Percentiles rank a stretch among this genome's conserved stretches.
Conservation (phyloP, 208 protist genomes). For the Trypanosoma rangeli region DNA sequence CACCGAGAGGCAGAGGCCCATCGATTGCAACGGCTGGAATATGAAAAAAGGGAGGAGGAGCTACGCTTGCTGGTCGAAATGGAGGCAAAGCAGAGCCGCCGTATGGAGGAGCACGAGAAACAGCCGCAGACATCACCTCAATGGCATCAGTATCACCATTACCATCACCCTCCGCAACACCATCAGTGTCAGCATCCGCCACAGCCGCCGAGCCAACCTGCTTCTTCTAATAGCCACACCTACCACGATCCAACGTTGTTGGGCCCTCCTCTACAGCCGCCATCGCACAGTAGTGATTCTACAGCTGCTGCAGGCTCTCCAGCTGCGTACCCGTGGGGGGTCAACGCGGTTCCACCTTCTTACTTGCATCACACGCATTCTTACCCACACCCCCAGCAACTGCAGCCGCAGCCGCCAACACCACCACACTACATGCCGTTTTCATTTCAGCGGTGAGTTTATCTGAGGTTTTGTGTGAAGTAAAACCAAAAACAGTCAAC, state of each 20-base stretch:
- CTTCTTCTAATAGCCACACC: background rate
- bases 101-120: background rate
- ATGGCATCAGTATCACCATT: background rate
- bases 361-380: background rate
- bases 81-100: slow-evolving; percentile 53
- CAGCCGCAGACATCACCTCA: background rate
- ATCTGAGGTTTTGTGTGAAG: background rate
- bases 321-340: background rate
- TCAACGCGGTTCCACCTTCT: background rate
- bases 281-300: background rate
- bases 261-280: background rate
- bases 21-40: background rate
- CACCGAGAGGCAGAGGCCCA: slow-evolving; percentile 28
- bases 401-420: background rate
- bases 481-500: too few species aligned
- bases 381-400: background rate
- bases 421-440: background rate
- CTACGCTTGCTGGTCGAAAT: slow-evolving; percentile 49
- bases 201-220: slow-evolving; percentile 1
- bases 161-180: background rate
- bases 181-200: slow-evolving; percentile 5
- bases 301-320: background rate
- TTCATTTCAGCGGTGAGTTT: background rate
- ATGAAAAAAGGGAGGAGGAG: slow-evolving; percentile 38
- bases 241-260: background rate